phyloP scores from a whole-genome alignment of 78 protist genomes.

The Guillardia theta region DNA sequence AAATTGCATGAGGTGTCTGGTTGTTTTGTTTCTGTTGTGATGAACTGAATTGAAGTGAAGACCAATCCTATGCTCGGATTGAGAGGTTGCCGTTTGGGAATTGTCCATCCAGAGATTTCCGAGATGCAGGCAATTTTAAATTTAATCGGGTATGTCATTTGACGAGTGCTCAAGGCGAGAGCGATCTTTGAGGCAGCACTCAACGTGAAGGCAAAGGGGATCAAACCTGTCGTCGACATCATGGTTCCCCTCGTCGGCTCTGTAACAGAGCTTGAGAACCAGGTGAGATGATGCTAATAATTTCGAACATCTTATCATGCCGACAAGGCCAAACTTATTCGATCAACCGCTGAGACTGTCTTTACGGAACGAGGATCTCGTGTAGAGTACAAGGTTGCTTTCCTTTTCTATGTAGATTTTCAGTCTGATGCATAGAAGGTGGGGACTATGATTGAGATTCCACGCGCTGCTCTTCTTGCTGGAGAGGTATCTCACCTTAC shows the following conservation, averaged over 20 bases:
- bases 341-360: constrained; percentile 30
- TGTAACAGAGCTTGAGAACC: constrained; percentile 54
- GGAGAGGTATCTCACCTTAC: no score
- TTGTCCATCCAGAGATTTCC: constrained; percentile 78
- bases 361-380: neutral
- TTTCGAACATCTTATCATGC: no score
- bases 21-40: neutral
- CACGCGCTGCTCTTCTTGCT: constrained; percentile 56
- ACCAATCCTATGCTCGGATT: constrained; percentile 88
- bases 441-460: constrained; percentile 80
- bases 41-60: no score
- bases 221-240: constrained; percentile 49
- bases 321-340: constrained; percentile 16
- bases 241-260: constrained; percentile 58
- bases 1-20: neutral
- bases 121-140: neutral
- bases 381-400: neutral
- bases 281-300: no score
- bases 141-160: no score
- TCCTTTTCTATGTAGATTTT: no score
- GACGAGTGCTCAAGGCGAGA: neutral
- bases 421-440: no score
- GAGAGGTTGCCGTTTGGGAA: constrained; percentile 80
- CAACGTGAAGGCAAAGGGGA: constrained; percentile 19
- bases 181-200: constrained; percentile 62